These are phyloP conservation scores for Akanthomyces dipterigenus DNA, from an alignment of 2,329 filamentous ascomycete species.

Conservation along the genomic window DNA sequence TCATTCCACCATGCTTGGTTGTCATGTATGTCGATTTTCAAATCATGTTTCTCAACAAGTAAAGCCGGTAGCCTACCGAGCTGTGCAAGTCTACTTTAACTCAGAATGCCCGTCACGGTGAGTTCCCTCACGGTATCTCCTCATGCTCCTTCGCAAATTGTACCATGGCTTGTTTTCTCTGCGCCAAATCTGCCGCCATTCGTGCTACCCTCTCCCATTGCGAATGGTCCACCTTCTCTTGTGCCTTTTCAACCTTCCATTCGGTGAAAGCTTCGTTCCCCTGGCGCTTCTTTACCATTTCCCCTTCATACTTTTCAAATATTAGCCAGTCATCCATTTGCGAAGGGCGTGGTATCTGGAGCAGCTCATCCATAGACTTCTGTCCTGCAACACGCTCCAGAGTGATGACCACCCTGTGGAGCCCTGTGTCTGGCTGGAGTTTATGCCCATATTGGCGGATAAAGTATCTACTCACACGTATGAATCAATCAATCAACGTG, in stretches of 20 bases:
- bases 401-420: constrained; percentile 38
- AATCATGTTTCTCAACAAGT: background rate
- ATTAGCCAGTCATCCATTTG: constrained; percentile 51
- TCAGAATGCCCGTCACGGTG: no score
- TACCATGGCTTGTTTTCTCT: constrained; percentile 7
- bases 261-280: constrained; percentile 34
- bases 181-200: constrained; percentile 20
- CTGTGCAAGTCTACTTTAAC: background rate
- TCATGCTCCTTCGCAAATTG: background rate
- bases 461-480: constrained; percentile 35
- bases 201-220: constrained; percentile 22
- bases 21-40: no score
- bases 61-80: background rate
- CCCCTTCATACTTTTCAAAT: constrained; percentile 40
- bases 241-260: constrained; percentile 31
- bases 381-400: constrained; percentile 40
- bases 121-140: background rate
- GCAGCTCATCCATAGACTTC: constrained; percentile 34
- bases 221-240: constrained; percentile 23
- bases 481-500: background rate
- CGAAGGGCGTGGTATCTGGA: constrained; percentile 43
- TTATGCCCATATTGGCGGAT: constrained; percentile 41
- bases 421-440: constrained; percentile 30
- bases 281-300: constrained; percentile 31
- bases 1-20: no score